Evolutionary conservation across 1,284 basidiomycete genomes (phyloP), one percentile per base, ranked within the genome.

Genomic region (Boletus hoseneyae): DNA sequence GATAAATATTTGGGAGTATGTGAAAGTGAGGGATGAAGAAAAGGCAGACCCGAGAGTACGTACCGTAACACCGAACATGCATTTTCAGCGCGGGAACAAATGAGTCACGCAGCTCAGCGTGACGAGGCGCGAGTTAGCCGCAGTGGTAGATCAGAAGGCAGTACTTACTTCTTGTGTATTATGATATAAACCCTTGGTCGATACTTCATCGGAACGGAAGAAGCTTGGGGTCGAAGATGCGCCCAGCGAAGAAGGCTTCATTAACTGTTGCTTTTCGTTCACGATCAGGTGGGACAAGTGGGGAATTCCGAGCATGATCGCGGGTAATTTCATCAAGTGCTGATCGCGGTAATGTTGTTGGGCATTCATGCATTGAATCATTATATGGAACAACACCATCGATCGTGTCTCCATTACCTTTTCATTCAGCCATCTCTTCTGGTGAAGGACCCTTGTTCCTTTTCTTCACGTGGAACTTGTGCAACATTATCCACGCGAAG

Each of bases 401-500:
- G 6, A 29, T 29, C 4, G 3, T 25, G n/a, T 41, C 8, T 45
- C 25, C 10, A 18, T 9, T 11, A 1, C 9, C 12, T 13, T 16
- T 35, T 42, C 16, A 64, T 36, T 61, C 57, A 15, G 27, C 75
- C 72, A 77, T 72, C 61, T 87, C 85, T 58, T 85, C 80, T 10
- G 77, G 80, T 10, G 78, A 74, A 1, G 75, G 73, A 2, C 63
- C 68, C 19, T 73, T 82, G 30, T 15, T 36, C 83, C 42, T 65
- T 63, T 51, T 63, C 86, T 64, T 85, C 85, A 51, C 87, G 78
- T 29, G 83, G 78, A 15, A 93, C 93, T 60, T 90, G 88, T 11
- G 96, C 93, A 47, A 97, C 92, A 64, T 98, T 94, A 66, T 98
- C 96, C 3, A 98, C 94, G 33, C 95, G 85, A 13, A 98, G 79